These are phyloP conservation scores for Craterostigma plantagineum DNA, from an alignment of 257 asterid species.

Conservation along the genomic window DNA sequence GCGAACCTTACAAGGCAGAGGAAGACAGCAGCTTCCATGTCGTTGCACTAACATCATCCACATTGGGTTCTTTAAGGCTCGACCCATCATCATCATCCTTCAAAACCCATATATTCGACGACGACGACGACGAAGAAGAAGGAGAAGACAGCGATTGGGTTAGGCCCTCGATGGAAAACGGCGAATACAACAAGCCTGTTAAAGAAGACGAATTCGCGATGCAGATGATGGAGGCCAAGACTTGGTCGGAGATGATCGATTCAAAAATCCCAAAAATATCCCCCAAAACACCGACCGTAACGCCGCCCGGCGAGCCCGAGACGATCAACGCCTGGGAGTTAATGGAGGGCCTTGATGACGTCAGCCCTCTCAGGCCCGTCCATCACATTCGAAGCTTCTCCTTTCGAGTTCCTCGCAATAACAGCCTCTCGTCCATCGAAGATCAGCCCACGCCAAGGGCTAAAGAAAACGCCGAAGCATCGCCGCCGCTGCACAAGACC, in stretches of 20 bases:
- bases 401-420: slow-evolving; percentile 18
- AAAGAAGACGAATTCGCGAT: slow-evolving; percentile 4
- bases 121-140: no score
- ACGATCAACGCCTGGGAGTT: slow-evolving; percentile 70
- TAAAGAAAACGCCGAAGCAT: slow-evolving; percentile 3
- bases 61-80: slow-evolving; percentile 60
- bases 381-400: slow-evolving; percentile 62
- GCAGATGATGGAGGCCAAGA: slow-evolving; percentile 68
- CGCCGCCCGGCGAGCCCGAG: slow-evolving; percentile 89
- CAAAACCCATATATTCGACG: no score
- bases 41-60: slow-evolving; percentile 82
- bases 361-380: slow-evolving; percentile 26
- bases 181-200: no score
- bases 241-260: slow-evolving; percentile 67
- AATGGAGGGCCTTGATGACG: slow-evolving; percentile 81
- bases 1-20: no score
- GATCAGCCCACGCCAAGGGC: slow-evolving; percentile 38
- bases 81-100: slow-evolving; percentile 17
- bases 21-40: slow-evolving; percentile 12
- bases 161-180: no score
- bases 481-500: no score
- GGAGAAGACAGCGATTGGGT: no score
- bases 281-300: slow-evolving; percentile 44
- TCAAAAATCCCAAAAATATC: slow-evolving; percentile 45
- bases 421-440: slow-evolving; percentile 8